phyloP scores from a whole-genome alignment of 345 rosid genomes.

The Hevea brasiliensis region DNA sequence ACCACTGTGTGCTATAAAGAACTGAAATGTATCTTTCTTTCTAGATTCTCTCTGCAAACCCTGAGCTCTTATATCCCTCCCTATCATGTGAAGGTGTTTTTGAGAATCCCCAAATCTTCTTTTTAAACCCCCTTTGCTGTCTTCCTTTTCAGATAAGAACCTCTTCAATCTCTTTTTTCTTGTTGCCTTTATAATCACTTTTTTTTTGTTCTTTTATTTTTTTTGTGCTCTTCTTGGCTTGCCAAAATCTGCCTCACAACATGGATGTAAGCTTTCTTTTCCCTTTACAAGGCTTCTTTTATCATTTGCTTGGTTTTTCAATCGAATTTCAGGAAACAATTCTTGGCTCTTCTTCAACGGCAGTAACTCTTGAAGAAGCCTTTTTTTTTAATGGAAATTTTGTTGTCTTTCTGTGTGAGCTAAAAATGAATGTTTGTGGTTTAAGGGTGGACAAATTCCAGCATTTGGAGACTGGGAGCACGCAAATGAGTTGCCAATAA shows the following conservation, averaged over 20 bases:
- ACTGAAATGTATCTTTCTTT: constrained; percentile 25
- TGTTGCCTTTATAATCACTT: background rate
- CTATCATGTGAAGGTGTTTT: background rate
- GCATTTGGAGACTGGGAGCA: constrained; percentile 90
- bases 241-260: background rate
- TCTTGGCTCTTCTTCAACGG: too few relatives aligned
- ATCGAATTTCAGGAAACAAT: too few relatives aligned
- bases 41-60: constrained; percentile 30
- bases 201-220: too few relatives aligned
- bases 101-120: constrained; percentile 18
- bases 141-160: background rate
- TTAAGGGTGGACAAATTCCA: constrained; percentile 71
- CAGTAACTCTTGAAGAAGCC: too few relatives aligned
- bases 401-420: background rate
- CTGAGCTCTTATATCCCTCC: constrained; percentile 18
- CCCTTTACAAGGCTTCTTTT: too few relatives aligned
- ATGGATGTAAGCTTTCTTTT: constrained; percentile 28
- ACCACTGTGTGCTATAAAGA: constrained; percentile 19
- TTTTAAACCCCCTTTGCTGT: background rate
- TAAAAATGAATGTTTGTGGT: background rate
- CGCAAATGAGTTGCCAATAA: constrained; percentile 81
- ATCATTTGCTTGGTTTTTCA: too few relatives aligned
- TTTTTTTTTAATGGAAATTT: background rate
- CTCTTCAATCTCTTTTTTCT: background rate
- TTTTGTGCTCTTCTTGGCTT: background rate